Conservation (phyloP, 2,329 filamentous ascomycete species). For the Metarhizium sp. region DNA sequence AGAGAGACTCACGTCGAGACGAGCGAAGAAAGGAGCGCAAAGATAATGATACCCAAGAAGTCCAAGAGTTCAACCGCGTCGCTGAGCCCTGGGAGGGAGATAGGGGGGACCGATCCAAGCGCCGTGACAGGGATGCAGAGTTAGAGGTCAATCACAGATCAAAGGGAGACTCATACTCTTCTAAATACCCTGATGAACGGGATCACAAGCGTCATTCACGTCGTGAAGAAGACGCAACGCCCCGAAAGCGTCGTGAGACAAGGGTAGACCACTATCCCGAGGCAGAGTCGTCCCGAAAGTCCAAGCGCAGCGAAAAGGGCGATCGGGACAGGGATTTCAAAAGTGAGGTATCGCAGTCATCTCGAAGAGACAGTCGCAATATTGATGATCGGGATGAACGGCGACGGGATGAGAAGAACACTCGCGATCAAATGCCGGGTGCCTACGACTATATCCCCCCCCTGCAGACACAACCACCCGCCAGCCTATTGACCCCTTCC, state of each 20-base stretch:
- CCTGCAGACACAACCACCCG: slow-evolving; percentile 10
- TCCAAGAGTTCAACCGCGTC: slow-evolving; percentile 2
- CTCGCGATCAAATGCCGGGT: slow-evolving; percentile 13
- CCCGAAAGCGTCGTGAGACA: slow-evolving; percentile 19
- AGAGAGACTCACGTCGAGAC: slow-evolving; percentile 10
- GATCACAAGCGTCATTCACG: slow-evolving; percentile 20
- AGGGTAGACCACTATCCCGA: slow-evolving; percentile 15
- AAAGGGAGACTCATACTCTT: slow-evolving; percentile 19
- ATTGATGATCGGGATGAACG: slow-evolving; percentile 17
- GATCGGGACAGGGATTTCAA: slow-evolving; percentile 18
- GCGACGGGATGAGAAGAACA: slow-evolving; percentile 19
- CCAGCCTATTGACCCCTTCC: slow-evolving; percentile 41
- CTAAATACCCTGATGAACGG: slow-evolving; percentile 19
- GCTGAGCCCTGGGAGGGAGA: slow-evolving; percentile 10
- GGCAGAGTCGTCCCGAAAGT: slow-evolving; percentile 11
- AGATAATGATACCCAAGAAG: slow-evolving; percentile 8
- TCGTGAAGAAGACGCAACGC: slow-evolving; percentile 22
- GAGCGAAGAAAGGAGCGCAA: slow-evolving; percentile 13
- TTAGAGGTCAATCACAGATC: slow-evolving; percentile 13
- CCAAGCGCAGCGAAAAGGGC: slow-evolving; percentile 15
- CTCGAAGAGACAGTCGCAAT: slow-evolving; percentile 15
- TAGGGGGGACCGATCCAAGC: slow-evolving; percentile 13
- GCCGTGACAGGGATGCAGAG: slow-evolving; percentile 13
- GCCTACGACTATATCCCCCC: not conserved
- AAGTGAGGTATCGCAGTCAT: slow-evolving; percentile 15